Evolutionary conservation across 148 eudicot species (phyloP).

Genomic region (Linanthus parryae): DNA sequence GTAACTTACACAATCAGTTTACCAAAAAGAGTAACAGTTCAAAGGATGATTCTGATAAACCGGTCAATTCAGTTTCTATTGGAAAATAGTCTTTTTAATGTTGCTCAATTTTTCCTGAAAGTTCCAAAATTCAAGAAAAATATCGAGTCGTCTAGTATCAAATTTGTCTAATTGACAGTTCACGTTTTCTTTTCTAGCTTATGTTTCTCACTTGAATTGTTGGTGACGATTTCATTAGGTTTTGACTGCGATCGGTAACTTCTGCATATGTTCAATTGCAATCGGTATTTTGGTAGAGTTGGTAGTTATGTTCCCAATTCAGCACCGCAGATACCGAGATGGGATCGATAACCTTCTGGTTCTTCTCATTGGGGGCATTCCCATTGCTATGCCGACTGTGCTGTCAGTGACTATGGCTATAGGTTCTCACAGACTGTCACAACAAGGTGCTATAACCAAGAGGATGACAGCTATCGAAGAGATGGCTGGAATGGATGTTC

Average conservation of each 20-base stretch:
- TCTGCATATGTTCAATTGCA: slow-evolving; percentile 68
- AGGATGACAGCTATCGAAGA: slow-evolving; percentile 92
- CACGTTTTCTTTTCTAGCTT: no score
- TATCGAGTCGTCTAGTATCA: no score
- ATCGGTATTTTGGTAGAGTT: slow-evolving; percentile 52
- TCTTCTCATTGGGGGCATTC: slow-evolving; percentile 77
- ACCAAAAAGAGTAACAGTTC: no score
- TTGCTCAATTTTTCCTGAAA: no score
- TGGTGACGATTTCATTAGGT: slow-evolving; percentile 29
- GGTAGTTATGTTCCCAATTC: slow-evolving; percentile 73
- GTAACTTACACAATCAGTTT: no score
- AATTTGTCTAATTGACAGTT: no score
- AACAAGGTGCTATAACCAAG: slow-evolving; percentile 86
- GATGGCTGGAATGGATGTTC: slow-evolving; percentile 93
- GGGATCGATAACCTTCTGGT: slow-evolving; percentile 76
- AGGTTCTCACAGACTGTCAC: slow-evolving; percentile 70
- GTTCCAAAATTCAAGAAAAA: no score
- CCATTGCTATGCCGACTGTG: slow-evolving; percentile 85
- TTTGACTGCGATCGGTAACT: slow-evolving; percentile 74
- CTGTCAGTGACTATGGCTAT: slow-evolving; percentile 82
- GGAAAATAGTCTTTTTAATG: no score
- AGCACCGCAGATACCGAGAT: slow-evolving; percentile 55
- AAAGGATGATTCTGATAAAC: no score
- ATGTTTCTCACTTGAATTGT: neutral
- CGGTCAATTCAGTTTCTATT: no score